Evolutionary conservation across 2,329 filamentous ascomycete genomes (phyloP).

Genomic region (Trichoderma brevicompactum): DNA sequence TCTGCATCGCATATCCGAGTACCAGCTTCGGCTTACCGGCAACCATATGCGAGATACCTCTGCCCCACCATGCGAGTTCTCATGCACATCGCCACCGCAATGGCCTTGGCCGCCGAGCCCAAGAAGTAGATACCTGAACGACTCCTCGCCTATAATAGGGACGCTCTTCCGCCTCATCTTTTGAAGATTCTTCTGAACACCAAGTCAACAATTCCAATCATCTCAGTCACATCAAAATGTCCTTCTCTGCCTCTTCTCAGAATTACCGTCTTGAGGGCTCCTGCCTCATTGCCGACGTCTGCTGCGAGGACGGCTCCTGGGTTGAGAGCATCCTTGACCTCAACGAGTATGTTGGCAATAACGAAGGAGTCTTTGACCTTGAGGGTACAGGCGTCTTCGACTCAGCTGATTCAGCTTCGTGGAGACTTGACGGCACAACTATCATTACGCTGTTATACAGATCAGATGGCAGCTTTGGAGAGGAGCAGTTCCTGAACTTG

Average conservation of each 20-base stretch:
- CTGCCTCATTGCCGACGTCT: constrained; percentile 1
- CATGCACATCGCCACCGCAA: not conserved
- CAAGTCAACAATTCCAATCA: not conserved
- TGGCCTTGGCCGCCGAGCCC: not conserved
- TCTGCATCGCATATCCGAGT: not conserved
- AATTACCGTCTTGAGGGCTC: constrained; percentile 26
- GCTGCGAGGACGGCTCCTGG: not conserved
- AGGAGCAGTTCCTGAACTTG: constrained; percentile 16
- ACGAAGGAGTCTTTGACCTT: constrained; percentile 9
- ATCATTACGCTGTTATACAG: constrained; percentile 15
- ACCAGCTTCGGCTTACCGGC: not conserved
- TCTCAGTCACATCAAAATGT: not conserved
- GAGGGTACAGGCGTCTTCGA: not conserved
- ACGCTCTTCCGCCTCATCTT: not conserved
- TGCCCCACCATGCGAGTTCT: not conserved
- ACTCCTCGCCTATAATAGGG: not conserved
- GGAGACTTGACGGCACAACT: constrained; percentile 20
- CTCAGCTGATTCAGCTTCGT: not conserved
- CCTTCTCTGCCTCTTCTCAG: constrained; percentile 15
- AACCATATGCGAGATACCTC: not conserved
- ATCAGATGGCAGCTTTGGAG: constrained; percentile 14
- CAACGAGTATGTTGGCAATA: constrained; percentile 20
- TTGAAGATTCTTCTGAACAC: not conserved
- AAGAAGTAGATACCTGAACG: not conserved
- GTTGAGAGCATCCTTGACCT: constrained; percentile 10